Base-by-base conservation (phyloP, 2,329 filamentous ascomycete genomes). In the Akanthomyces lecanii region DNA sequence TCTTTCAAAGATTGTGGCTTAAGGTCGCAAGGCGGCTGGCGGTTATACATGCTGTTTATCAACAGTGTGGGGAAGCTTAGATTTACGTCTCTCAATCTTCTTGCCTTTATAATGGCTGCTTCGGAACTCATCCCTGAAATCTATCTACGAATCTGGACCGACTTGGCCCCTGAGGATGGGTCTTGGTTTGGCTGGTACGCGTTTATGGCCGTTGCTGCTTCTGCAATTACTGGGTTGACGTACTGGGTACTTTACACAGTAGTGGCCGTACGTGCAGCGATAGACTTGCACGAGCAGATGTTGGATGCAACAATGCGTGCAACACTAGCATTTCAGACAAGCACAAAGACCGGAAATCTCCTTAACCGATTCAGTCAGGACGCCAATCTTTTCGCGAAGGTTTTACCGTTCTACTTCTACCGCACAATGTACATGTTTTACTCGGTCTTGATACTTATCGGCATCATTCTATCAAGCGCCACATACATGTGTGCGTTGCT, bases 401-500 rank as follows among this genome's bases (percentile, higher is more conserved):
- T 18, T 12, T 38, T 58, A 14, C 55, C 55, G 7, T 47, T 23
- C n/a, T 45, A 30, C 5, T 23, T 58, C 3, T 58, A 23, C 18
- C 30, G 52, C 2, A 54, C 52, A 23, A 23, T 42, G 33, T 54
- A 48, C 23, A 50, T 36, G 28, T 48, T 58, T 16, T 58, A 23
- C 11, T 21, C 44, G 4, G n/a, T 50, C 12, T 3, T 54, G 16
- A 42, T 54, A 4, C 52, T 54, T n/a, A 38, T 25, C 5, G 55
- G 25, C 28, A 38, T 58, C 40, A 48, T 58, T 14, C 16, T 58
- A 7, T 50, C 55, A 7, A 47, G 55, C 30, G 55, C 55, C 33
- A 50, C 42, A 25, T 58, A 58, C 30, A 38, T 47, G 40, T n/a
- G 75, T 0, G 70, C 80, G 1, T 75, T 75, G 0, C 73, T 85